These are phyloP conservation scores for Avicennia marina DNA, from an alignment of 257 asterid genomes.

Conservation along the genomic window DNA sequence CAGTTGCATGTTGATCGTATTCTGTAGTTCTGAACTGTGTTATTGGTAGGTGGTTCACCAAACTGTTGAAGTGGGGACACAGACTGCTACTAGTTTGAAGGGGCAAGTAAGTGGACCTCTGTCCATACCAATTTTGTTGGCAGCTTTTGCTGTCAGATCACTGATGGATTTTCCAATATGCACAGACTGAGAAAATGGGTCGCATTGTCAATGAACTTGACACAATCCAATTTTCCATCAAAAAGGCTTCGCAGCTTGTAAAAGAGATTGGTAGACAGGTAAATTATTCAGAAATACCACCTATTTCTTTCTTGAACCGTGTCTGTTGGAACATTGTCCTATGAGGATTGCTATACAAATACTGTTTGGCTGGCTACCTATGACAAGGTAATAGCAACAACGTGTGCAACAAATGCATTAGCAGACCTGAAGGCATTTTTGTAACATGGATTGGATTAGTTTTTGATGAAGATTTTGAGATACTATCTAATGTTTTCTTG, in stretches of 20 bases:
- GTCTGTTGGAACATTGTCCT: neutral
- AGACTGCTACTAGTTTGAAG: slow-evolving; percentile 88
- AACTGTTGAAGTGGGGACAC: slow-evolving; percentile 93
- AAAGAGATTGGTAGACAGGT: slow-evolving; percentile 99
- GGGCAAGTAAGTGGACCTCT: slow-evolving; percentile 68
- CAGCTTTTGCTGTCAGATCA: slow-evolving; percentile 15
- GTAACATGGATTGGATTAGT: neutral
- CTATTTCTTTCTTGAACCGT: neutral
- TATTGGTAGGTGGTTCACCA: slow-evolving; percentile 84
- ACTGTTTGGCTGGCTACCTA: neutral
- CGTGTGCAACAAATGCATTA: slow-evolving; percentile 1
- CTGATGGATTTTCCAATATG: neutral
- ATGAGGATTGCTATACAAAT: neutral
- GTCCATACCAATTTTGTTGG: neutral
- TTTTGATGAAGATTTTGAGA: neutral
- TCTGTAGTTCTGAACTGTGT: slow-evolving; percentile 17
- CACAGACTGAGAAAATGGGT: slow-evolving; percentile 98
- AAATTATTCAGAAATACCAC: slow-evolving; percentile 8
- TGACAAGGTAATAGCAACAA: slow-evolving; percentile 8
- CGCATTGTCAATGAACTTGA: slow-evolving; percentile 93
- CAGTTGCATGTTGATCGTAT: slow-evolving; percentile 14
- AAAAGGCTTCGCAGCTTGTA: slow-evolving; percentile 95
- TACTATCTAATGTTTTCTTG: neutral
- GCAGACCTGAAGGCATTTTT: slow-evolving; percentile 1
- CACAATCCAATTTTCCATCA: slow-evolving; percentile 88